phyloP scores from a whole-genome alignment of 192 early-diverging fungal genomes.

The Spinellus fusiger region DNA sequence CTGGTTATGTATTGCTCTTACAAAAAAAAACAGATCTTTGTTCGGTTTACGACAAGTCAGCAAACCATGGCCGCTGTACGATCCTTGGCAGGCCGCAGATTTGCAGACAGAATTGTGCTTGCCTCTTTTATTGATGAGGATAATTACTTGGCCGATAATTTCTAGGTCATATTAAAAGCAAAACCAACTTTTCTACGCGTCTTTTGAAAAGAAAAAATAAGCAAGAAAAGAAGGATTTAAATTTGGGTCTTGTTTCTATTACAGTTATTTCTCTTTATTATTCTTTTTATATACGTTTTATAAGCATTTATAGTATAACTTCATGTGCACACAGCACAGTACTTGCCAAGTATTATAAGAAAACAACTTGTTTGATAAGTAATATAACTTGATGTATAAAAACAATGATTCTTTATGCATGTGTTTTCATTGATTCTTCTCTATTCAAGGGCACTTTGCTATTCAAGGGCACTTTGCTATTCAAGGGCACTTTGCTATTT shows the following conservation, averaged over 20 bases:
- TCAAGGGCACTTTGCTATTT: too few relatives aligned
- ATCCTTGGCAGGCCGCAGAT: conserved; percentile 87
- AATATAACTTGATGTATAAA: too few relatives aligned
- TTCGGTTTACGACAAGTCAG: conserved; percentile 59
- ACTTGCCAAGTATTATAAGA: too few relatives aligned
- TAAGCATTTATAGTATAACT: background rate
- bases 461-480: too few relatives aligned
- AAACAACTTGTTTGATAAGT: too few relatives aligned
- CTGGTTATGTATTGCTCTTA: too few relatives aligned
- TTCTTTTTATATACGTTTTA: background rate
- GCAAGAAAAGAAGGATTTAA: background rate
- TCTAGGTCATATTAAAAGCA: conserved; percentile 28
- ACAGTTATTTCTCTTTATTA: background rate
- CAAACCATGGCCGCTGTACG: conserved; percentile 64
- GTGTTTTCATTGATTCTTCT: too few relatives aligned
- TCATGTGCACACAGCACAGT: too few relatives aligned
- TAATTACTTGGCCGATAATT: conserved; percentile 61
- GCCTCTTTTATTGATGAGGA: conserved; percentile 77
- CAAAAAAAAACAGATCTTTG: conserved; percentile 90
- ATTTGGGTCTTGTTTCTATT: background rate
- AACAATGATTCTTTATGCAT: too few relatives aligned
- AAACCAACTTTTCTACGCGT: background rate
- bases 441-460: too few relatives aligned
- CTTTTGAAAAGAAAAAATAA: background rate
- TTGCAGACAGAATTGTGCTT: conserved; percentile 89